Conservation (phyloP, 176 grass and related monocot genomes). For the Musa troglodytarum region DNA sequence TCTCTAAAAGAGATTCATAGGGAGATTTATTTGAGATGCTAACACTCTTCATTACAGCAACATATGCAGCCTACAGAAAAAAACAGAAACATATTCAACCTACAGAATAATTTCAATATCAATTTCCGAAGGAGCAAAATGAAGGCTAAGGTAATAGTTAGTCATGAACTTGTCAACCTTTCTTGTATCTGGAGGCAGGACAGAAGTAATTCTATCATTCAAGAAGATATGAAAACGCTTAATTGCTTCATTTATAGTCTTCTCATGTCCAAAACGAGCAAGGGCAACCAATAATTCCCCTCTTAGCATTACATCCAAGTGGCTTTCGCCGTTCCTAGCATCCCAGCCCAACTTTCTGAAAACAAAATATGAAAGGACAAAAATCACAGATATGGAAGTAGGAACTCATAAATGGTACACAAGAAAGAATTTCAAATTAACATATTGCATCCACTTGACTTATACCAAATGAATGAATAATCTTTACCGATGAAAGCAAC, state of each 20-base stretch:
- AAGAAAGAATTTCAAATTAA: neutral
- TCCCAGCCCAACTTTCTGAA: conserved; percentile 92
- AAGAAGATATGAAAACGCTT: conserved; percentile 58
- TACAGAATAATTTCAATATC: neutral
- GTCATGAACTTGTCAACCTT: conserved; percentile 30
- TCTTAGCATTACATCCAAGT: conserved; percentile 83
- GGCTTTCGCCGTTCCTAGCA: conserved; percentile 49
- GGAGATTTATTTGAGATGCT: conserved; percentile 47
- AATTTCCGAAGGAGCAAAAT: neutral
- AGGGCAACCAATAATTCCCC: conserved; percentile 69
- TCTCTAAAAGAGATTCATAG: conserved; percentile 64
- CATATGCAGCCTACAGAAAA: conserved; percentile 57
- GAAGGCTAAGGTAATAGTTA: neutral
- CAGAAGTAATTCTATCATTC: conserved; percentile 64
- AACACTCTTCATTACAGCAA: conserved; percentile 73
- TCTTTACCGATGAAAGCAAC: neutral
- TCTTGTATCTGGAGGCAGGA: conserved; percentile 83
- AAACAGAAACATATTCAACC: neutral
- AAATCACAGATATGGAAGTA: neutral
- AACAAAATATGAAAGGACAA: neutral
- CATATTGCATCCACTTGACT: neutral
- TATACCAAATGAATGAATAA: no score
- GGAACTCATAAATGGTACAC: neutral
- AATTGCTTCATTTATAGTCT: conserved; percentile 62
- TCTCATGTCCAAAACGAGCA: conserved; percentile 56